These are phyloP conservation scores for Bipolaris cookei DNA, from an alignment of 2,329 filamentous ascomycete genomes.

Conservation along the genomic window DNA sequence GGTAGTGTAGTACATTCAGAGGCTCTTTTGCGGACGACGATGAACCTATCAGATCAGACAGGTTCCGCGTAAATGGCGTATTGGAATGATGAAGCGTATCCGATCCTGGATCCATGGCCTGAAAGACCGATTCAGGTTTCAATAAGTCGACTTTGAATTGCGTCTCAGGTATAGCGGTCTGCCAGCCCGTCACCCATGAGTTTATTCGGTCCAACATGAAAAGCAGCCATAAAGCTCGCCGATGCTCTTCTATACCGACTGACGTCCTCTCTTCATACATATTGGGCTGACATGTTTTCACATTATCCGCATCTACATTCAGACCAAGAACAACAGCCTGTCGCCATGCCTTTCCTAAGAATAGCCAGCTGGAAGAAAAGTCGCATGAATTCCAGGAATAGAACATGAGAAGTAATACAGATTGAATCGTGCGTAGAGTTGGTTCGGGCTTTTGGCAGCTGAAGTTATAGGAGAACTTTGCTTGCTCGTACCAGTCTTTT, in stretches of 20 bases:
- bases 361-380: constrained; percentile 38
- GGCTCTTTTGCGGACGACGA: constrained; percentile 12
- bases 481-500: constrained; percentile 38
- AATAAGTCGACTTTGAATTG: constrained; percentile 45
- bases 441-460: constrained; percentile 26
- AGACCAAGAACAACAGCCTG: constrained; percentile 37
- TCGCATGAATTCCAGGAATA: constrained; percentile 36
- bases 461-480: constrained; percentile 38
- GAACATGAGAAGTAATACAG: constrained; percentile 31
- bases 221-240: constrained; percentile 41
- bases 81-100: constrained; percentile 5
- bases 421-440: constrained; percentile 35
- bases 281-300: background rate
- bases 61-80: constrained; percentile 30
- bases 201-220: constrained; percentile 39
- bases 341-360: constrained; percentile 44
- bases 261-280: constrained; percentile 10
- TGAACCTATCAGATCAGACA: constrained; percentile 29
- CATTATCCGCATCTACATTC: constrained; percentile 8
- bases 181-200: constrained; percentile 35
- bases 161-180: constrained; percentile 35
- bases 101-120: constrained; percentile 21
- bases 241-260: constrained; percentile 37
- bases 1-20: constrained; percentile 32
- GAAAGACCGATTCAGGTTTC: constrained; percentile 30